Percentiles rank a stretch among this genome's conserved stretches.
phyloP scores from a whole-genome alignment of 306 rosid species.

The Cucurbita argyrosperma region DNA sequence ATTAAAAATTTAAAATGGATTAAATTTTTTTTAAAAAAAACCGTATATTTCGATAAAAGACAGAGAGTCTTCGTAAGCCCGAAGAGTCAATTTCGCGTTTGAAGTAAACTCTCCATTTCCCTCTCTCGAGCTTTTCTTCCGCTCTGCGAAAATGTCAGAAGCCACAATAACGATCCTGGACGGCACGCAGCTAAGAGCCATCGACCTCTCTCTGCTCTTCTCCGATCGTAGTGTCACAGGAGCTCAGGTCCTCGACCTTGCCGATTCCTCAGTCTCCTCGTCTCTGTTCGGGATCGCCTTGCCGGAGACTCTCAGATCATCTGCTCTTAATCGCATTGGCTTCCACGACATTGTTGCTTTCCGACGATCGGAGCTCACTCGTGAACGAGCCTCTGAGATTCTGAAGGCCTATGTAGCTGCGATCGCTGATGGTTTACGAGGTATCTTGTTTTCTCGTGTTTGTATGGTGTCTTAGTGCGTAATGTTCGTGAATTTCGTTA shows the following conservation, averaged over 20 bases:
- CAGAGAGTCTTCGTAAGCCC: not conserved
- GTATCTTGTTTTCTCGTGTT: slow-evolving; percentile 14
- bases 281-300: slow-evolving; percentile 47
- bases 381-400: slow-evolving; percentile 28
- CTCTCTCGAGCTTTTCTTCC: not conserved
- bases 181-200: slow-evolving; percentile 37
- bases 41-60: not conserved
- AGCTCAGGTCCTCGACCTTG: slow-evolving; percentile 48
- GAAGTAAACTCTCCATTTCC: not conserved
- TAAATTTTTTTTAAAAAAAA: not conserved
- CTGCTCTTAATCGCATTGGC: slow-evolving; percentile 42
- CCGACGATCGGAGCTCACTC: slow-evolving; percentile 17
- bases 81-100: not conserved
- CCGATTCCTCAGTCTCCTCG: slow-evolving; percentile 39
- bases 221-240: slow-evolving; percentile 25
- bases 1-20: too few relatives aligned
- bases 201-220: slow-evolving; percentile 30
- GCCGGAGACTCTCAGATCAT: slow-evolving; percentile 37
- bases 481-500: not conserved
- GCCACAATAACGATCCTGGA: slow-evolving; percentile 43
- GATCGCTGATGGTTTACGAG: slow-evolving; percentile 63
- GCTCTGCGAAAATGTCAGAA: slow-evolving; percentile 51
- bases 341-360: slow-evolving; percentile 12
- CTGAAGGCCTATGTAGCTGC: slow-evolving; percentile 49
- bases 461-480: not conserved